Percentiles rank a stretch among this genome's conserved stretches.
phyloP scores from a whole-genome alignment of 106 monocot genomes.

The Agapanthus africanus region DNA sequence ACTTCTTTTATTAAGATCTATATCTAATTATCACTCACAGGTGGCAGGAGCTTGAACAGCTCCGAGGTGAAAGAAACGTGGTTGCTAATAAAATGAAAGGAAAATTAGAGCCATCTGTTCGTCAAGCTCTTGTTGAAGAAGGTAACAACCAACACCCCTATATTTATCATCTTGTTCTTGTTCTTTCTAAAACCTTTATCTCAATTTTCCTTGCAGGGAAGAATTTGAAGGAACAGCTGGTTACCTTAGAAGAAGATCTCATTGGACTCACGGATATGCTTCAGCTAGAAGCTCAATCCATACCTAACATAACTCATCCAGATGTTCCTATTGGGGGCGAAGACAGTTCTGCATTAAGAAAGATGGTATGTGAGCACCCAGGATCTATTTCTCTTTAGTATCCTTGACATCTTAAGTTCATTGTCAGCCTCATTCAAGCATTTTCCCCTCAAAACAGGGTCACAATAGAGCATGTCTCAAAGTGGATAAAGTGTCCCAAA shows the following conservation, averaged over 20 bases:
- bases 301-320: conserved; percentile 89
- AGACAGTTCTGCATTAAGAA: conserved; percentile 62
- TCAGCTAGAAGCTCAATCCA: conserved; percentile 84
- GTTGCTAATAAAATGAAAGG: conserved; percentile 97
- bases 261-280: conserved; percentile 68
- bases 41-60: conserved; percentile 97
- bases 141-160: conserved; percentile 24
- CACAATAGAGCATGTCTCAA: background rate
- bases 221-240: conserved; percentile 74
- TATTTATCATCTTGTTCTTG: background rate
- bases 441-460: background rate
- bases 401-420: background rate
- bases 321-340: conserved; percentile 89
- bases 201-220: conserved; percentile 47
- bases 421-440: background rate
- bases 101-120: conserved; percentile 64
- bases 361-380: conserved; percentile 40
- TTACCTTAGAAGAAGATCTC: conserved; percentile 70
- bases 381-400: background rate
- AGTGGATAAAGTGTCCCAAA: background rate
- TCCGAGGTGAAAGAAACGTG: conserved; percentile 83
- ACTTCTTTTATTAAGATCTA: conserved; percentile 5
- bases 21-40: conserved; percentile 75
- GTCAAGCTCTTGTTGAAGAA: conserved; percentile 91
- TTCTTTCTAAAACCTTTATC: background rate